phyloP scores from a whole-genome alignment of 768 basidiomycete species.

The Phlebiopsis flavidoalba region DNA sequence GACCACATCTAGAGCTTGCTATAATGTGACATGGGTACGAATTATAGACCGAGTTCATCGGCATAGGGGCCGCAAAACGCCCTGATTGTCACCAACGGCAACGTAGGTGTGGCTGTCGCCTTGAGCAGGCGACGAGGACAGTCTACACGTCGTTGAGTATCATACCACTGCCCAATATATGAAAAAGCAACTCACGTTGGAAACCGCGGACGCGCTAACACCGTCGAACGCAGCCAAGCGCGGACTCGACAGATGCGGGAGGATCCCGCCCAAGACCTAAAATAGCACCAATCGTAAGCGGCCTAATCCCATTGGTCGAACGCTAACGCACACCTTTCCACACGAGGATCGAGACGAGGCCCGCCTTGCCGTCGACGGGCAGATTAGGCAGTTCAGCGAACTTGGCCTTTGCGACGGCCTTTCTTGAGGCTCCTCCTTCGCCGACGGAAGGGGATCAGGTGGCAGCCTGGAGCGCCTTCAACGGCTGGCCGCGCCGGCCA shows the following conservation, averaged over 20 bases:
- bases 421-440: constrained; percentile 69
- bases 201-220: constrained; percentile 59
- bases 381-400: constrained; percentile 74
- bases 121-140: constrained; percentile 60
- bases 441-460: constrained; percentile 32
- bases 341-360: constrained; percentile 58
- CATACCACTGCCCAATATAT: not conserved
- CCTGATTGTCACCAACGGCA: constrained; percentile 72
- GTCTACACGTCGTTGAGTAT: constrained; percentile 36
- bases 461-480: constrained; percentile 55
- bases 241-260: constrained; percentile 52
- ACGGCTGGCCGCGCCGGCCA: constrained; percentile 64
- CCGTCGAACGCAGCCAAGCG: constrained; percentile 68
- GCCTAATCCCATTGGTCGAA: constrained; percentile 13
- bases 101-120: constrained; percentile 83
- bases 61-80: constrained; percentile 78
- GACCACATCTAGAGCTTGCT: not conserved
- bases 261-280: constrained; percentile 62
- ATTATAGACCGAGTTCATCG: constrained; percentile 77
- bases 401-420: constrained; percentile 84
- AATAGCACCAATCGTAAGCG: not conserved
- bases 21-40: not conserved
- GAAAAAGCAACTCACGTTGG: constrained; percentile 51
- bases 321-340: constrained; percentile 52
- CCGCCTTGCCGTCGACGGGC: constrained; percentile 65